Evolutionary conservation across 2,329 filamentous ascomycete species (phyloP).

Genomic region (Talaromyces sp.): DNA sequence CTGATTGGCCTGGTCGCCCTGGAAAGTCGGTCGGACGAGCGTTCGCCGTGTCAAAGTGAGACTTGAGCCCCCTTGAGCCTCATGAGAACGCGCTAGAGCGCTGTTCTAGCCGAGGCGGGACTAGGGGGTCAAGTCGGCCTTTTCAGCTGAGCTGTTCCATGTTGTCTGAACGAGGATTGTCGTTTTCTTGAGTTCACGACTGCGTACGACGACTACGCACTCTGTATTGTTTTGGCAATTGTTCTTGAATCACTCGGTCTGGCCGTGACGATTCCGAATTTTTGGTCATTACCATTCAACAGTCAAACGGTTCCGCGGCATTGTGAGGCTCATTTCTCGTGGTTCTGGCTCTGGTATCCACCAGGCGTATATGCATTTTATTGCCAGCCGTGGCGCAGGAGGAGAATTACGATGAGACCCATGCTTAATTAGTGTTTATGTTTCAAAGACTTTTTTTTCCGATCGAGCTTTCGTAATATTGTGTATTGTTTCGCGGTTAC

Average conservation of each 20-base stretch:
- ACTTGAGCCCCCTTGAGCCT: background rate
- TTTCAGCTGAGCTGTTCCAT: background rate
- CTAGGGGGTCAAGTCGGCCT: background rate
- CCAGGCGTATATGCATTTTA: no score
- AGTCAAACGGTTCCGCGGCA: background rate
- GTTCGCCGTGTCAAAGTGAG: no score
- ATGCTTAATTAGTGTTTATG: no score
- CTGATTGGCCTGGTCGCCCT: background rate
- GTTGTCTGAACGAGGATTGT: no score
- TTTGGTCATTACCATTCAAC: background rate
- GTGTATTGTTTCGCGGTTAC: no score
- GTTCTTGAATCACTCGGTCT: background rate
- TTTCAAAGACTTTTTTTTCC: no score
- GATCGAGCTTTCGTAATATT: no score
- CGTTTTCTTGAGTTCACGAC: no score
- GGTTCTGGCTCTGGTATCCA: background rate
- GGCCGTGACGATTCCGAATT: background rate
- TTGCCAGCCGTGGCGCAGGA: no score
- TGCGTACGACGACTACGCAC: no score
- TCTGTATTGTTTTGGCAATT: no score
- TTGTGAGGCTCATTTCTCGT: background rate
- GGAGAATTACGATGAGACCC: no score
- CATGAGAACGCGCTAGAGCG: background rate
- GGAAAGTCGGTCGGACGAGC: background rate
- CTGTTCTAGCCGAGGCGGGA: background rate